phyloP scores from a whole-genome alignment of 495 filamentous ascomycete species.

The Tuber magnatum region DNA sequence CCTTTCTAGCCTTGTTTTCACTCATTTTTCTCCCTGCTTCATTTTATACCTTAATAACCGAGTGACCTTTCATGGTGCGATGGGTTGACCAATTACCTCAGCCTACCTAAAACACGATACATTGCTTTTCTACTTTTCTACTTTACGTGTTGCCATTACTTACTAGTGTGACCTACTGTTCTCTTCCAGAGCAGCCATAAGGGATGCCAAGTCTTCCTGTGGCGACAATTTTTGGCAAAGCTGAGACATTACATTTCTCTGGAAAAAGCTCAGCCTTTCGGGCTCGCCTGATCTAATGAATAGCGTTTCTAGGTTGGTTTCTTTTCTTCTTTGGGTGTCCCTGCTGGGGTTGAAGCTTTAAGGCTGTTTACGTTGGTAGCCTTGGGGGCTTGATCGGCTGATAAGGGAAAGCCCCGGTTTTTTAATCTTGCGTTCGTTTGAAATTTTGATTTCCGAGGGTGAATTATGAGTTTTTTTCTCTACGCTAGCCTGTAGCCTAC shows the following conservation, averaged over 20 bases:
- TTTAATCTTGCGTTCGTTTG: neutral
- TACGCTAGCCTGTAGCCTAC: neutral
- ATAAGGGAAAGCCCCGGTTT: neutral
- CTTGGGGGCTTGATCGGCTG: neutral
- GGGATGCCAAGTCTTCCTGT: neutral
- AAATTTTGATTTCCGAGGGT: neutral
- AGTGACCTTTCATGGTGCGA: neutral
- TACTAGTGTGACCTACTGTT: neutral
- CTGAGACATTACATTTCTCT: neutral
- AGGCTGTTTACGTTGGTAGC: neutral
- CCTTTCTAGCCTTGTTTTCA: neutral
- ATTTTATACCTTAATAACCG: neutral
- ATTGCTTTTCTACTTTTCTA: neutral
- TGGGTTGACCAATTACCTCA: neutral
- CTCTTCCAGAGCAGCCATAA: neutral
- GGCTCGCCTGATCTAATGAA: neutral
- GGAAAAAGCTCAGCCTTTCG: neutral
- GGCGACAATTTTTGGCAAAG: neutral
- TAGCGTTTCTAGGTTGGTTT: neutral
- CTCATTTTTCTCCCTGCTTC: neutral
- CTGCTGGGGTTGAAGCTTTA: neutral
- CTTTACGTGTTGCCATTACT: neutral
- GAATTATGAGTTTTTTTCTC: neutral
- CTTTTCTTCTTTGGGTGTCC: neutral
- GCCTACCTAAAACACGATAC: neutral